Conservation (phyloP, 352 stramenopile genomes). For the Globisporangium barbulae region DNA sequence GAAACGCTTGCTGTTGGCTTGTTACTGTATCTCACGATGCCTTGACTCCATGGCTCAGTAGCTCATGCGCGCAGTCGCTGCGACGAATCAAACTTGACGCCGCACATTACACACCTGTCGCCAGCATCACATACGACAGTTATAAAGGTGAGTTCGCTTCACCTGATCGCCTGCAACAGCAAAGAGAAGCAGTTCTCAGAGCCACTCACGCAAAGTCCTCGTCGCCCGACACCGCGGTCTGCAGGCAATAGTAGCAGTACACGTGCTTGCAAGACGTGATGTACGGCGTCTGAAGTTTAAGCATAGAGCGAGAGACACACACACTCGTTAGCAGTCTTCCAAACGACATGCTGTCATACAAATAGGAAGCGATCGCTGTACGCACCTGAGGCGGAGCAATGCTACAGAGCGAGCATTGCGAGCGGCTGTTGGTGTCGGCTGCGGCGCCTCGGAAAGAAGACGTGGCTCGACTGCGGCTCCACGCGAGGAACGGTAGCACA, state of each 20-base stretch:
- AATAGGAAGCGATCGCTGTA: too few relatives aligned
- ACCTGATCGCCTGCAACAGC: too few relatives aligned
- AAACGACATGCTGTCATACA: not conserved
- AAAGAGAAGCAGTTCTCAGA: not conserved
- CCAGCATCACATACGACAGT: constrained; percentile 1
- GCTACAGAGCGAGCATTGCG: constrained; percentile 62
- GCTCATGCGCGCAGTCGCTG: constrained; percentile 43
- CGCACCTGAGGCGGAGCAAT: constrained; percentile 49
- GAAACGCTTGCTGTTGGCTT: too few relatives aligned
- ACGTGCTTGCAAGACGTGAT: constrained; percentile 84
- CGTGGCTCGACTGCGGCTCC: constrained; percentile 35
- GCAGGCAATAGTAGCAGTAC: constrained; percentile 86
- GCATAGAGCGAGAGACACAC: not conserved
- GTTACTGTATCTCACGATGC: not conserved
- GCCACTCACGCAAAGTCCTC: constrained; percentile 68
- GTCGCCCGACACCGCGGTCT: constrained; percentile 66
- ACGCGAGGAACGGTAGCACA: constrained; percentile 68
- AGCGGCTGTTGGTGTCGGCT: constrained; percentile 7
- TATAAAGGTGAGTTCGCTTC: too few relatives aligned
- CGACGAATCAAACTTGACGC: constrained; percentile 63
- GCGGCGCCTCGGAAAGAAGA: constrained; percentile 14
- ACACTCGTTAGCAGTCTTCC: not conserved
- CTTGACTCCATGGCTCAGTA: not conserved
- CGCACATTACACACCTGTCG: constrained; percentile 57
- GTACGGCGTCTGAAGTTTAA: constrained; percentile 65